A percentile compares a stretch with the other conserved stretches of the same genome.
phyloP scores from a whole-genome alignment of 1,284 basidiomycete genomes.

The Cutaneotrichosporon dermatis region DNA sequence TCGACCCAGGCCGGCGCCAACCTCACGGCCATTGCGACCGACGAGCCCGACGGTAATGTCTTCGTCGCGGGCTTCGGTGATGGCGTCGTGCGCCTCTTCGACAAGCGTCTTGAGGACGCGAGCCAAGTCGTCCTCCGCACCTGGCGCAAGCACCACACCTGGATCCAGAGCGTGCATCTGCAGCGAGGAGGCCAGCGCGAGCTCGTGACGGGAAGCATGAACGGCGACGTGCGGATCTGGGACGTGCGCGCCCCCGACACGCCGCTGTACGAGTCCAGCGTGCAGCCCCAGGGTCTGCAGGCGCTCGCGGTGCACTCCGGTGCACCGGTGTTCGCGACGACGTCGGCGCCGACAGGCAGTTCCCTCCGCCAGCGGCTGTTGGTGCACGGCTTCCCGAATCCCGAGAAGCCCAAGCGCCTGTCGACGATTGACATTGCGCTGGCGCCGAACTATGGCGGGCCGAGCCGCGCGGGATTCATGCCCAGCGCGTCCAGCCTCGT shows the following conservation, averaged over 20 bases:
- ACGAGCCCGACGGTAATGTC: conserved; percentile 66
- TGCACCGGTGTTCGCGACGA: conserved; percentile 78
- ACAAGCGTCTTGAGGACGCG: conserved; percentile 78
- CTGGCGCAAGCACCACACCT: conserved; percentile 78
- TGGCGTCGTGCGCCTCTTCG: conserved; percentile 85
- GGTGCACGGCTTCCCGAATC: conserved; percentile 44
- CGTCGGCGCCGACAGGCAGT: conserved; percentile 34
- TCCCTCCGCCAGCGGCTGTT: conserved; percentile 41
- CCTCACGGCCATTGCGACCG: conserved; percentile 78
- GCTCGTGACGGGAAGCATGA: conserved; percentile 85
- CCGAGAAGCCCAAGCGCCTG: conserved; percentile 33
- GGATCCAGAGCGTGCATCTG: conserved; percentile 88
- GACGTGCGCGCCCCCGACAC: conserved; percentile 70
- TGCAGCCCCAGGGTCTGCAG: conserved; percentile 69
- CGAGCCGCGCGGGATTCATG: conserved; percentile 32
- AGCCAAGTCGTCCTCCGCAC: conserved; percentile 71
- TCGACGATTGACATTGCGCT: conserved; percentile 38
- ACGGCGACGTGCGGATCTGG: conserved; percentile 89
- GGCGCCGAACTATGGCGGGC: conserved; percentile 26
- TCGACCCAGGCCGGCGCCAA: conserved; percentile 86
- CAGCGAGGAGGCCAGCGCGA: conserved; percentile 70
- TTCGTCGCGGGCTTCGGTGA: conserved; percentile 92
- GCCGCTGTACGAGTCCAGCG: conserved; percentile 63
- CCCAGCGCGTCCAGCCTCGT: conserved; percentile 42
- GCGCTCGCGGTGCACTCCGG: conserved; percentile 84